These are phyloP conservation scores for Pyropia haitanensis DNA, from an alignment of 23 red algal species.

Conservation along the genomic window DNA sequence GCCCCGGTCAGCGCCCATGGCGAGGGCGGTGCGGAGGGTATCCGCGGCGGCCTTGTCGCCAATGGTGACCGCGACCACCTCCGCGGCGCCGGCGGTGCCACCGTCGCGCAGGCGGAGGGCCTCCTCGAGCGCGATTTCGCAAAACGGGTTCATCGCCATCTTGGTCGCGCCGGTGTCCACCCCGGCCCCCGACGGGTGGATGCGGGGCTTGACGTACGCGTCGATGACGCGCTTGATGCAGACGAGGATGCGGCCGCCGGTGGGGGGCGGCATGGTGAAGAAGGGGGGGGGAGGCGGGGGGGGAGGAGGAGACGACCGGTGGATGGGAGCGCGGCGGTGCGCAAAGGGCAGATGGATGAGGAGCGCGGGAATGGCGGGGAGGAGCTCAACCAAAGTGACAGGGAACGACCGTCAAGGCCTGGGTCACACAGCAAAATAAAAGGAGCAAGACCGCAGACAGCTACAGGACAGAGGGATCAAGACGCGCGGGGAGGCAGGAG, in stretches of 20 bases:
- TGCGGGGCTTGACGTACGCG: constrained; percentile 68
- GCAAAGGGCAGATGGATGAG: no score
- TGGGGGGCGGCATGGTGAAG: no score
- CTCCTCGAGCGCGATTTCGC: constrained; percentile 97
- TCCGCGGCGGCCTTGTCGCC: constrained; percentile 61
- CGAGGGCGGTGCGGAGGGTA: constrained; percentile 78
- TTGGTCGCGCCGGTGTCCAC: constrained; percentile 68
- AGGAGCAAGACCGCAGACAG: no score
- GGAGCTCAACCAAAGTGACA: no score
- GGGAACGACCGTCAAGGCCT: no score
- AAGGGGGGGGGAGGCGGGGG: no score
- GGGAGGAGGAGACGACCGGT: no score
- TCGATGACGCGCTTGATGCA: constrained; percentile 86
- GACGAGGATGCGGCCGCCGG: constrained; percentile 47
- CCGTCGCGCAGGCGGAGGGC: constrained; percentile 53
- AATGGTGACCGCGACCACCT: constrained; percentile 75
- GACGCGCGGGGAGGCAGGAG: no score
- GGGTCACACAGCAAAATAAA: no score
- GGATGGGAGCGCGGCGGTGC: no score
- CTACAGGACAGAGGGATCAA: no score
- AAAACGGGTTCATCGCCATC: constrained; percentile 99
- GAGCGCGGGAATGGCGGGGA: no score
- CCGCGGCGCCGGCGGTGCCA: constrained; percentile 21
- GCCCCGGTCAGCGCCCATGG: constrained; percentile 84
- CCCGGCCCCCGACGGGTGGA: constrained; percentile 69